phyloP scores from a whole-genome alignment of 306 rosid species.

The Trifolium repens region DNA sequence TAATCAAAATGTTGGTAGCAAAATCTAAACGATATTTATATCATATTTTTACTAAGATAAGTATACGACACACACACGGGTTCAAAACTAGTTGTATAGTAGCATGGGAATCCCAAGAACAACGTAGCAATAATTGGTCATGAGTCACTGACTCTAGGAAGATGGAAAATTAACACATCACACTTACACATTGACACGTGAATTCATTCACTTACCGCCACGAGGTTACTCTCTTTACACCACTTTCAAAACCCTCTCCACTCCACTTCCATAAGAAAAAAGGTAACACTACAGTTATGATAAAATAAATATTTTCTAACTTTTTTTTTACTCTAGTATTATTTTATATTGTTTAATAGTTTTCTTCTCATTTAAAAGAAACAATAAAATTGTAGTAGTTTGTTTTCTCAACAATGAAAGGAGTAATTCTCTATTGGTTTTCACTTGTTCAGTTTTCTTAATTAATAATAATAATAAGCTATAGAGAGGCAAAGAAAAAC shows the following conservation, averaged over 20 bases:
- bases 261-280: background rate
- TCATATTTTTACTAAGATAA: no score
- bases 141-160: background rate
- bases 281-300: no score
- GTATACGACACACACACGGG: no score
- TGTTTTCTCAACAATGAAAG: no score
- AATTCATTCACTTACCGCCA: constrained; percentile 14
- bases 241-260: background rate
- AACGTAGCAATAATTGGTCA: background rate
- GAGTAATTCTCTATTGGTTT: no score
- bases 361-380: background rate
- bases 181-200: background rate
- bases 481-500: background rate
- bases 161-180: constrained; percentile 20
- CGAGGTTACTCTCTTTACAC: background rate
- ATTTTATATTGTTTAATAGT: background rate
- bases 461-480: background rate
- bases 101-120: constrained; percentile 1
- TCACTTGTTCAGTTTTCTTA: background rate
- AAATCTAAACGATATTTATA: no score
- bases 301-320: background rate
- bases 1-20: no score
- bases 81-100: no score
- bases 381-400: no score
- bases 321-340: background rate